These are phyloP conservation scores for Dendrocalamus latiflorus DNA, from an alignment of 202 grass and related monocot genomes.

Conservation along the genomic window DNA sequence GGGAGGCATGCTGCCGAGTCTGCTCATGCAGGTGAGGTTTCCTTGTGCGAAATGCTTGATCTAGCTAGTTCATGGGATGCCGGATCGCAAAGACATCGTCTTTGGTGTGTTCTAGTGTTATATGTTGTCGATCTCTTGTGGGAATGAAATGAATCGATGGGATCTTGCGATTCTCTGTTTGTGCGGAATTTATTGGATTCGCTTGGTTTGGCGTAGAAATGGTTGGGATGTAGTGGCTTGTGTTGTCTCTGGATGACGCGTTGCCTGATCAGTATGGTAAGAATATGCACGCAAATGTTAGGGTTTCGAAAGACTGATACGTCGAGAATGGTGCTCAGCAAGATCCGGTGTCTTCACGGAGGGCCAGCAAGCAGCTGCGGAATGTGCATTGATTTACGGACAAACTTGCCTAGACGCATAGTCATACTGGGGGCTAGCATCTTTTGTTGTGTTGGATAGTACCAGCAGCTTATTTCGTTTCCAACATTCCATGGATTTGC, in stretches of 20 bases:
- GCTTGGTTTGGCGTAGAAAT: background rate
- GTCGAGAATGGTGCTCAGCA: no score
- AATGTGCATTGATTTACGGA: background rate
- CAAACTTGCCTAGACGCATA: background rate
- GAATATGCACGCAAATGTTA: background rate
- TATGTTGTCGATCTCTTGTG: background rate
- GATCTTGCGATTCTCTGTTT: background rate
- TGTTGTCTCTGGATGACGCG: background rate
- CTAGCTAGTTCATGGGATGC: no score
- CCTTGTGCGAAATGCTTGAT: constrained; percentile 16
- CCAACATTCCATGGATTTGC: background rate
- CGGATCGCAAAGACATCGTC: constrained; percentile 1
- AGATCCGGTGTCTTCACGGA: background rate
- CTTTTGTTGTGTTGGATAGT: background rate
- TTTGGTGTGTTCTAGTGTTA: background rate
- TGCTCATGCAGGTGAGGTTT: constrained; percentile 82
- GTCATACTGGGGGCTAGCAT: background rate
- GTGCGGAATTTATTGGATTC: background rate
- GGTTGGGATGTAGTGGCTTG: background rate
- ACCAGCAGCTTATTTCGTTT: background rate
- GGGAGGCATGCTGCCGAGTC: constrained; percentile 67
- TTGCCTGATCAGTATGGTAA: background rate
- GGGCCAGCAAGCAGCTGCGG: background rate
- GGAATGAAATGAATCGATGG: background rate
- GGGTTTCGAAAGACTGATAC: background rate